A percentile compares a stretch with the other conserved stretches of the same genome.
These are phyloP conservation scores for Aspergillus persii DNA, from an alignment of 2,329 filamentous ascomycete species.

Conservation along the genomic window DNA sequence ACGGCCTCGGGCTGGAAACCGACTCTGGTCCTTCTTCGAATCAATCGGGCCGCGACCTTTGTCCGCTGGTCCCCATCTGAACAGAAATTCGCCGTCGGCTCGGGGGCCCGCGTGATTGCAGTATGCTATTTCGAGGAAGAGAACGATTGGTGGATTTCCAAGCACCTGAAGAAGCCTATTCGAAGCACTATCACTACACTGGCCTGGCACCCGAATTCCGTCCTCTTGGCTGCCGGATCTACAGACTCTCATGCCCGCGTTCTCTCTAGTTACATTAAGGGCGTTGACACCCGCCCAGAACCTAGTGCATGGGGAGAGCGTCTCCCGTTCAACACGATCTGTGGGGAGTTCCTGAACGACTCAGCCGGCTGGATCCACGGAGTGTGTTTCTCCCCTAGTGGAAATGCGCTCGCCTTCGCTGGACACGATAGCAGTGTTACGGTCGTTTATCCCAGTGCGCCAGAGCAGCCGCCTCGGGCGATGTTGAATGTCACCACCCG, in stretches of 20 bases:
- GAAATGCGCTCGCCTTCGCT: conserved; percentile 88
- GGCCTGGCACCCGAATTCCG: conserved; percentile 96
- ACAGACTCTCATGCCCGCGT: conserved; percentile 95
- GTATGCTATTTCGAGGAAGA: conserved; percentile 99
- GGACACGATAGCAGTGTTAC: conserved; percentile 96
- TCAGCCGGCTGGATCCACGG: conserved; percentile 96
- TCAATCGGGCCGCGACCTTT: conserved; percentile 94
- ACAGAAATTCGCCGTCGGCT: conserved; percentile 96
- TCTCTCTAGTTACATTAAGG: conserved; percentile 95
- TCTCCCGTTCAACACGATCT: conserved; percentile 96
- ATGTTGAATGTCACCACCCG: conserved; percentile 87
- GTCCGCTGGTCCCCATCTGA: conserved; percentile 97
- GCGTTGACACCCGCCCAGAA: conserved; percentile 80
- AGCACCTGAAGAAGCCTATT: conserved; percentile 98
- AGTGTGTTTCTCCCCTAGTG: conserved; percentile 87
- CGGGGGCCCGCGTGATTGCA: conserved; percentile 90
- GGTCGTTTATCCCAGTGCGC: conserved; percentile 87
- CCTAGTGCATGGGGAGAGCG: conserved; percentile 91
- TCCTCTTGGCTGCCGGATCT: conserved; percentile 90
- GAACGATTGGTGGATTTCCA: conserved; percentile 99
- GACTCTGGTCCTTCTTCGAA: conserved; percentile 91
- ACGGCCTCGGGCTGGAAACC: conserved; percentile 93
- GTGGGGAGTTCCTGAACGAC: conserved; percentile 93
- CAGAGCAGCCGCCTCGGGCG: conserved; percentile 87
- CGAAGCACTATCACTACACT: conserved; percentile 94